These are phyloP conservation scores for Omphalotus guepiniiformis DNA, from an alignment of 768 basidiomycete species.

Conservation along the genomic window DNA sequence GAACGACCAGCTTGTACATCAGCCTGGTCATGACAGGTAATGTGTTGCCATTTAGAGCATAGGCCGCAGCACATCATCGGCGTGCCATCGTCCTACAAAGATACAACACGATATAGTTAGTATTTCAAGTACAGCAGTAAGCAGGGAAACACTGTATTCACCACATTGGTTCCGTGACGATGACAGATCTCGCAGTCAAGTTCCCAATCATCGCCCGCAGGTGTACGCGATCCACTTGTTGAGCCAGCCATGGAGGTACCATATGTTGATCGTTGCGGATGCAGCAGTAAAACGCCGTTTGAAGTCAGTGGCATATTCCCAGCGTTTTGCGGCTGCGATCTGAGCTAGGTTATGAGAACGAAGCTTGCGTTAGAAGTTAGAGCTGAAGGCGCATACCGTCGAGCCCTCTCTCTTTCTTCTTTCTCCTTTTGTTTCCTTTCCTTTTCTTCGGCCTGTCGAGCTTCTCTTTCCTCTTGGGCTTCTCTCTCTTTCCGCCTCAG, in stretches of 20 bases:
- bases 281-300: background rate
- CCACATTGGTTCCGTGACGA: conserved; percentile 67
- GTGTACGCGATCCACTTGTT: conserved; percentile 46
- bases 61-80: conserved; percentile 79
- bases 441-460: conserved; percentile 29
- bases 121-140: background rate
- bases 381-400: conserved; percentile 6
- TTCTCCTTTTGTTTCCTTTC: conserved; percentile 10
- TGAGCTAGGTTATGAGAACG: background rate
- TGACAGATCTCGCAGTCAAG: conserved; percentile 86
- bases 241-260: conserved; percentile 16
- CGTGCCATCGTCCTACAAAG: conserved; percentile 66
- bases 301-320: background rate
- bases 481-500: conserved; percentile 47
- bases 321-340: background rate
- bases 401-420: background rate
- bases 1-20: conserved; percentile 62
- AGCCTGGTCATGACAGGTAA: conserved; percentile 72
- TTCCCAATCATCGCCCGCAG: conserved; percentile 70
- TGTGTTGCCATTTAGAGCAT: conserved; percentile 90
- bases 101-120: no score
- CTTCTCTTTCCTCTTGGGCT: conserved; percentile 30
- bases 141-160: conserved; percentile 30
- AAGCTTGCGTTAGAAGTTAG: background rate
- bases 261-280: background rate